Evolutionary conservation across 208 protist species (phyloP).

Genomic region (Crithidia fasciculata): DNA sequence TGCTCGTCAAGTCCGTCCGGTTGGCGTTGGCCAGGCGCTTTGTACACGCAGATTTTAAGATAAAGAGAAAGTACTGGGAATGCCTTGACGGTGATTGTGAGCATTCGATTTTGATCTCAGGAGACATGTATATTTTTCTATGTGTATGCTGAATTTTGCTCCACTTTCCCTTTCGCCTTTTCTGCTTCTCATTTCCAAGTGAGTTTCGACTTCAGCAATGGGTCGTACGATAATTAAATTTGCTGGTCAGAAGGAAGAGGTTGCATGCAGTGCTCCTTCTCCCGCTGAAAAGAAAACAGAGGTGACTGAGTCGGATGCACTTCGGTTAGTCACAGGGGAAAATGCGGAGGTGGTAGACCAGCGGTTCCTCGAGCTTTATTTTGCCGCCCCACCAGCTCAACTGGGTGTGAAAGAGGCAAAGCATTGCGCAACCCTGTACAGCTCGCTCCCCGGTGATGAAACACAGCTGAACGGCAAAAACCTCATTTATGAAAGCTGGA

Average conservation of each 20-base stretch:
- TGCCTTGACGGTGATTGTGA: no score
- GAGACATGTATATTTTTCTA: no score
- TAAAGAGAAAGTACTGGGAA: no score
- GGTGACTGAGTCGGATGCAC: background rate
- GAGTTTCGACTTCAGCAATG: constrained; percentile 7
- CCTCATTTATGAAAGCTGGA: constrained; percentile 24
- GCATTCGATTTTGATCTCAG: no score
- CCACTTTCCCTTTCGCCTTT: background rate
- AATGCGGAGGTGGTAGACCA: constrained; percentile 5
- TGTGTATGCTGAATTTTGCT: background rate
- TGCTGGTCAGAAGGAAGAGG: background rate
- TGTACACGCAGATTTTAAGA: no score
- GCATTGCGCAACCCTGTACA: constrained; percentile 7
- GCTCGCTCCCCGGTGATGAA: constrained; percentile 2
- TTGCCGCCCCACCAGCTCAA: background rate
- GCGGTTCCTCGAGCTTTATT: background rate
- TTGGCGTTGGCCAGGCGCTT: no score
- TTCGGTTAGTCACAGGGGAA: background rate
- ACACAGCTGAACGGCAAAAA: constrained; percentile 11
- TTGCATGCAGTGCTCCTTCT: background rate
- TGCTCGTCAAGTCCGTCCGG: no score
- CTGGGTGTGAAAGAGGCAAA: background rate
- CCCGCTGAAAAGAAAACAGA: no score
- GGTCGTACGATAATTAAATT: constrained; percentile 33
- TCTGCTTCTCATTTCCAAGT: background rate